Evolutionary conservation across 2,329 filamentous ascomycete genomes (phyloP).

Genomic region (Aureobasidium sp.): DNA sequence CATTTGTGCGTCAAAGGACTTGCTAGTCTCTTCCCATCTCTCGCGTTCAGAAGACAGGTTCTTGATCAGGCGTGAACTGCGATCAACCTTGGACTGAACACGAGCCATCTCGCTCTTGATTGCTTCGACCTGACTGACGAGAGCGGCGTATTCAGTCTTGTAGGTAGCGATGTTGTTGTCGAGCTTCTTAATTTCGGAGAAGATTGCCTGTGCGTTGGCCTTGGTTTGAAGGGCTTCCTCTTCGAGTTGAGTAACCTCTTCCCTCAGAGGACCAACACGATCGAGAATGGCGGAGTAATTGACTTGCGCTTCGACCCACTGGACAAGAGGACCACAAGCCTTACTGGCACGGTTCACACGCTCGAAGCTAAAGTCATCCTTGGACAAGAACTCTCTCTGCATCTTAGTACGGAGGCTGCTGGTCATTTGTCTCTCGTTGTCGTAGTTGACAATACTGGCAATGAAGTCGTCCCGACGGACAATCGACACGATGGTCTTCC

Average conservation of each 20-base stretch:
- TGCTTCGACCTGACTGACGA: slow-evolving; percentile 94
- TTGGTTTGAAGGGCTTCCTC: slow-evolving; percentile 86
- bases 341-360: slow-evolving; percentile 94
- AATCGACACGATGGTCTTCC: slow-evolving; percentile 85
- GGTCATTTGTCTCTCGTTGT: slow-evolving; percentile 95
- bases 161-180: slow-evolving; percentile 90
- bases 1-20: slow-evolving; percentile 96
- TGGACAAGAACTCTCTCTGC: slow-evolving; percentile 84
- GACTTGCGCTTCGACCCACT: slow-evolving; percentile 96
- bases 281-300: slow-evolving; percentile 97
- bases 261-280: slow-evolving; percentile 81
- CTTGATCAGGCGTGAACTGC: slow-evolving; percentile 88
- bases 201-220: slow-evolving; percentile 84
- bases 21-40: slow-evolving; percentile 95
- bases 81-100: slow-evolving; percentile 96
- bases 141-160: slow-evolving; percentile 89
- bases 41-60: slow-evolving; percentile 88
- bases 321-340: slow-evolving; percentile 91
- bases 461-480: slow-evolving; percentile 95
- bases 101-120: slow-evolving; percentile 96
- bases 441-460: slow-evolving; percentile 92
- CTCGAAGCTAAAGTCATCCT: slow-evolving; percentile 93
- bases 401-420: slow-evolving; percentile 74
- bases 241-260: slow-evolving; percentile 82
- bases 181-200: slow-evolving; percentile 75